A percentile compares a stretch with the other conserved stretches of the same genome.
phyloP scores from a whole-genome alignment of 1,284 basidiomycete genomes.

The Apiotrichum siamense region DNA sequence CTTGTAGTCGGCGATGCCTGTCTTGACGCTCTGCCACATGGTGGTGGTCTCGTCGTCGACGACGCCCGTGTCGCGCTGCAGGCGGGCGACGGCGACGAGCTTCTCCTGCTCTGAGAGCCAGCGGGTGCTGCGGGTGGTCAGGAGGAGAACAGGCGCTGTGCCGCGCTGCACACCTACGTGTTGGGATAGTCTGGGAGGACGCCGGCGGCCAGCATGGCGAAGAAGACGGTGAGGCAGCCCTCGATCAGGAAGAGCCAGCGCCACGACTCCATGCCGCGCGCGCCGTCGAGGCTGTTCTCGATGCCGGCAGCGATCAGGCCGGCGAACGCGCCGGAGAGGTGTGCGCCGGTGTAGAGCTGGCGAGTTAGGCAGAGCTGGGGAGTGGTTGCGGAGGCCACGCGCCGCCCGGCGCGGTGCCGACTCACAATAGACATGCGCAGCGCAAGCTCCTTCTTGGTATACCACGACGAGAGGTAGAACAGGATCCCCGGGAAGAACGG shows the following conservation, averaged over 20 bases:
- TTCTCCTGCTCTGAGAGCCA: conserved; percentile 19
- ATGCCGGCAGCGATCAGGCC: conserved; percentile 31
- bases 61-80: conserved; percentile 15
- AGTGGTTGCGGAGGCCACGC: no score
- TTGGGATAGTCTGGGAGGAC: conserved; percentile 19
- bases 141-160: not conserved
- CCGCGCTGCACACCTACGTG: not conserved
- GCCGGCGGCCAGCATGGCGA: conserved; percentile 5
- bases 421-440: not conserved
- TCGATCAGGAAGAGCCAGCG: conserved; percentile 23
- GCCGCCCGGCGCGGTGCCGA: not conserved
- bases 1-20: conserved; percentile 14
- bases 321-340: conserved; percentile 29
- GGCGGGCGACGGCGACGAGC: conserved; percentile 11
- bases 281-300: conserved; percentile 17
- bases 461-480: conserved; percentile 24
- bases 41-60: conserved; percentile 11
- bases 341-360: conserved; percentile 23
- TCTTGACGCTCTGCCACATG: conserved; percentile 3
- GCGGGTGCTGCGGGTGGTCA: conserved; percentile 3
- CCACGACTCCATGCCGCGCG: conserved; percentile 14
- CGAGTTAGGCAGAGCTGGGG: no score
- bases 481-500: conserved; percentile 33
- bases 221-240: conserved; percentile 13
- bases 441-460: conserved; percentile 20